Conservation (phyloP, 129 eudicot species). For the Rutidosis leptorrhynchoides region DNA sequence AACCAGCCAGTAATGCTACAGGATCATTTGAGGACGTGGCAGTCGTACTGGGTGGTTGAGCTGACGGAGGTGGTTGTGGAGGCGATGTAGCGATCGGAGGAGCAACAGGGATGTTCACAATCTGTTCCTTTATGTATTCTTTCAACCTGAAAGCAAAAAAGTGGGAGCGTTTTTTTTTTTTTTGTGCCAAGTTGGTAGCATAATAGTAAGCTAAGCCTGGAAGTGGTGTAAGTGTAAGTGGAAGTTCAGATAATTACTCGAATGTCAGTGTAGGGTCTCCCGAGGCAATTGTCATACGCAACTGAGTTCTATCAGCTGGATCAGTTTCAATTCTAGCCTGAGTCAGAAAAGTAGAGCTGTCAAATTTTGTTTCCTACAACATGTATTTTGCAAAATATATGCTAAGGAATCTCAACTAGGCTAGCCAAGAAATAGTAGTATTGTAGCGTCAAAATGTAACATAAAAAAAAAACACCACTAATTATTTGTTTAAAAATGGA, state of each 20-base stretch:
- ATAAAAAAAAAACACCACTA: too few relatives aligned
- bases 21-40: conserved; percentile 73
- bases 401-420: too few relatives aligned
- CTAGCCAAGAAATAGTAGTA: too few relatives aligned
- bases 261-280: conserved; percentile 79
- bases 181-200: not conserved
- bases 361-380: too few relatives aligned
- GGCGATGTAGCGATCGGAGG: conserved; percentile 41
- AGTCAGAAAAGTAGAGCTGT: too few relatives aligned
- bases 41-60: too few relatives aligned
- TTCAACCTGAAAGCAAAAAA: conserved; percentile 72
- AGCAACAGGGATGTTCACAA: conserved; percentile 58
- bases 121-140: conserved; percentile 78
- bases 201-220: not conserved
- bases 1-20: conserved; percentile 82
- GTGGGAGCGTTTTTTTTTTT: too few relatives aligned
- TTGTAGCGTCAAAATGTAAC: too few relatives aligned
- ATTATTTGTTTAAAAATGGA: too few relatives aligned
- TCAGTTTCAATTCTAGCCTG: conserved; percentile 91
- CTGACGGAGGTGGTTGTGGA: conserved; percentile 48
- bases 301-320: conserved; percentile 94
- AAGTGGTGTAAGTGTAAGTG: too few relatives aligned
- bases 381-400: too few relatives aligned
- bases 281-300: conserved; percentile 88
- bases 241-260: too few relatives aligned